A percentile compares a stretch with the other conserved stretches of the same genome.
Conservation (phyloP, 306 rosid species). For the Myrica gale region DNA sequence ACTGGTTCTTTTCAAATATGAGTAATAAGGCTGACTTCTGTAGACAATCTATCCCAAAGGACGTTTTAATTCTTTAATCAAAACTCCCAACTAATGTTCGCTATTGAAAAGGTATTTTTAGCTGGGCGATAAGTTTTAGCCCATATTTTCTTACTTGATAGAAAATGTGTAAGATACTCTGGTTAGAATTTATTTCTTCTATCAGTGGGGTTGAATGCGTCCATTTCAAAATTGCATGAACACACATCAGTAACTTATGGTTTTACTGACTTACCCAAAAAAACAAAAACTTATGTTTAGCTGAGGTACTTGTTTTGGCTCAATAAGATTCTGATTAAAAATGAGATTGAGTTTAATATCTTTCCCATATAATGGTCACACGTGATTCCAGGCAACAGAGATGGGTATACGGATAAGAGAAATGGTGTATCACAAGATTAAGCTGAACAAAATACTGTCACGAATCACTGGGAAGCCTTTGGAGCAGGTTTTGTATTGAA, state of each 20-base stretch:
- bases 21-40: not conserved
- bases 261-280: no score
- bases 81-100: not conserved
- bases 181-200: not conserved
- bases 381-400: constrained; percentile 64
- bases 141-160: not conserved
- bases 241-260: not conserved
- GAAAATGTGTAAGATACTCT: not conserved
- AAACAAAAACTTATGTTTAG: no score
- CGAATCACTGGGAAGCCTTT: constrained; percentile 73
- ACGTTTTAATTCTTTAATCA: not conserved
- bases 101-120: not conserved
- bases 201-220: not conserved
- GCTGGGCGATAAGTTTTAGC: not conserved
- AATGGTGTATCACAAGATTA: constrained; percentile 79
- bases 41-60: not conserved
- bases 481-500: constrained; percentile 55
- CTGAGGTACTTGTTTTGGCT: no score
- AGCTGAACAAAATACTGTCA: constrained; percentile 85
- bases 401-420: constrained; percentile 76
- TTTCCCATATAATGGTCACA: constrained; percentile 7
- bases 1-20: not conserved
- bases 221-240: not conserved
- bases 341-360: no score
- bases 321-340: no score